A percentile compares a stretch with the other conserved stretches of the same genome.
These are phyloP conservation scores for Dactylellina leptospora DNA, from an alignment of 2,329 filamentous ascomycete species.

Conservation along the genomic window DNA sequence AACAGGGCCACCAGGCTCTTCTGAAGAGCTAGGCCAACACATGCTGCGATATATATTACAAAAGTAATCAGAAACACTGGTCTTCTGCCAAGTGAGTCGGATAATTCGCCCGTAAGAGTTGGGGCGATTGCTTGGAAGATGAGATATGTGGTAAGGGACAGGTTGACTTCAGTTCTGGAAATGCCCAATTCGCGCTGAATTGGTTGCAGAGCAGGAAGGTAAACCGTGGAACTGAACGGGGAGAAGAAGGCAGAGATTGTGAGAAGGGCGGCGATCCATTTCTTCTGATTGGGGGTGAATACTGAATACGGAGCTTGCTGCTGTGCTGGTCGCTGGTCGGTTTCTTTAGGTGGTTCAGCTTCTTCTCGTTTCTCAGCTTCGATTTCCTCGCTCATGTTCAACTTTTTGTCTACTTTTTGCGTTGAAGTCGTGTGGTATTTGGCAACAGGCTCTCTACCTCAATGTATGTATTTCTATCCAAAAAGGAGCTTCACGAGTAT, in stretches of 20 bases:
- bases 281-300: conserved; percentile 28
- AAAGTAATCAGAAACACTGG: conserved; percentile 70
- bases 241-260: conserved; percentile 49
- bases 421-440: conserved; percentile 44
- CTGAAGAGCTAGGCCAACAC: conserved; percentile 70
- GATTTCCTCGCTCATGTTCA: conserved; percentile 6
- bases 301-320: conserved; percentile 15
- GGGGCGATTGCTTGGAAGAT: conserved; percentile 72
- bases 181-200: conserved; percentile 65
- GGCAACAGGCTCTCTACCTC: too few species aligned
- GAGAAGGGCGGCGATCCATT: conserved; percentile 37
- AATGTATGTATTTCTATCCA: not conserved
- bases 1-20: conserved; percentile 68
- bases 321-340: not conserved
- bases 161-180: conserved; percentile 62
- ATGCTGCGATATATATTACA: conserved; percentile 67
- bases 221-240: conserved; percentile 61
- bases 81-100: conserved; percentile 70
- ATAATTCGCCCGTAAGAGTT: conserved; percentile 70
- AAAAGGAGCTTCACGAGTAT: not conserved
- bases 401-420: not conserved
- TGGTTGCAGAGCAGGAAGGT: conserved; percentile 66
- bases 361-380: conserved; percentile 18
- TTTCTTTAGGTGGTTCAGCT: not conserved
- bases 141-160: conserved; percentile 68